phyloP scores from a whole-genome alignment of 768 basidiomycete species.

The Russula sp. region DNA sequence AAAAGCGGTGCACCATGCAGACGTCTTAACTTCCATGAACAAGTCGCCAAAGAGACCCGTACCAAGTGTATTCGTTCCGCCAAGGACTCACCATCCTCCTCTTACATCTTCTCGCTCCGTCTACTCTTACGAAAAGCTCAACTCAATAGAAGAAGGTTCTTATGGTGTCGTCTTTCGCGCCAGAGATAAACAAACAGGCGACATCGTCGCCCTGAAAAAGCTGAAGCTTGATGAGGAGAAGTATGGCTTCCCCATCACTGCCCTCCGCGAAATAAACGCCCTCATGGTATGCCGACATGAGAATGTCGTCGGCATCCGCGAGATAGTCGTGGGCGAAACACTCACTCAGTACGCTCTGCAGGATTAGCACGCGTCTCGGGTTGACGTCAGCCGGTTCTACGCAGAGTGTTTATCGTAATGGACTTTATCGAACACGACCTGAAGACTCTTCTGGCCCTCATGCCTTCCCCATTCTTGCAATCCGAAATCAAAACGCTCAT shows the following conservation, averaged over 20 bases:
- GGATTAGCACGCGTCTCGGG: neutral
- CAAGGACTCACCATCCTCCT: slow-evolving; percentile 68
- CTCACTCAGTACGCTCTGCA: slow-evolving; percentile 82
- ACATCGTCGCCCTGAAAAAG: slow-evolving; percentile 96
- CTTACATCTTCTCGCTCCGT: slow-evolving; percentile 88
- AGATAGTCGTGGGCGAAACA: slow-evolving; percentile 97
- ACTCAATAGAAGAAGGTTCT: slow-evolving; percentile 98
- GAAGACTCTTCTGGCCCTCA: slow-evolving; percentile 88
- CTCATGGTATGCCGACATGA: slow-evolving; percentile 92
- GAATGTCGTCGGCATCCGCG: slow-evolving; percentile 94
- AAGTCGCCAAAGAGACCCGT: slow-evolving; percentile 21
- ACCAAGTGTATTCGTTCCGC: slow-evolving; percentile 64
- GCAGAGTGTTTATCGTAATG: slow-evolving; percentile 97
- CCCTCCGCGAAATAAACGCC: slow-evolving; percentile 91
- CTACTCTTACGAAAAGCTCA: slow-evolving; percentile 88
- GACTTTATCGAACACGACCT: slow-evolving; percentile 99
- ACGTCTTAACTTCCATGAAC: slow-evolving; percentile 25
- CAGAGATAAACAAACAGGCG: slow-evolving; percentile 87
- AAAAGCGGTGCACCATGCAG: slow-evolving; percentile 36
- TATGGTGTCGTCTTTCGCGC: slow-evolving; percentile 99
- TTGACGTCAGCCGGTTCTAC: slow-evolving; percentile 7
- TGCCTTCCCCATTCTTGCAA: slow-evolving; percentile 95
- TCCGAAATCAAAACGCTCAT: slow-evolving; percentile 98
- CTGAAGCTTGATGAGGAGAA: slow-evolving; percentile 98
- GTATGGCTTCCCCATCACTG: slow-evolving; percentile 97